These are phyloP conservation scores for Boletus rex-veris DNA, from an alignment of 768 basidiomycete species.

Conservation along the genomic window DNA sequence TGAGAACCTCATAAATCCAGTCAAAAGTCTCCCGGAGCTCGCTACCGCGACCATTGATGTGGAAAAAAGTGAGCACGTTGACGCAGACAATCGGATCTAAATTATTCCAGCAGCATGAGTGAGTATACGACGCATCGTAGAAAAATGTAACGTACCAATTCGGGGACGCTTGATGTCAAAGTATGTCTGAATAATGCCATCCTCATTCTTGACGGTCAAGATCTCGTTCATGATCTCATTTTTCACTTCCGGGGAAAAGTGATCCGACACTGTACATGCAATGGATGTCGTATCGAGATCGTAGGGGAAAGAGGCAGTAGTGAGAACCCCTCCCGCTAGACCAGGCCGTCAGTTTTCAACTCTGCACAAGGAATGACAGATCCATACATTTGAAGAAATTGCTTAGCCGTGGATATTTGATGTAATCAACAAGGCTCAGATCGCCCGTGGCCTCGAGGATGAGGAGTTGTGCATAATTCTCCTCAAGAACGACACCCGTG, in stretches of 20 bases:
- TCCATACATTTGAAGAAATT: constrained; percentile 21
- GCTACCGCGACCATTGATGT: constrained; percentile 16
- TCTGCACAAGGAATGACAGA: not conserved
- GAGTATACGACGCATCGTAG: not conserved
- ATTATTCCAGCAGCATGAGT: not conserved
- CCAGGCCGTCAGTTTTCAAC: not conserved
- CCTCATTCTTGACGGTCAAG: constrained; percentile 12
- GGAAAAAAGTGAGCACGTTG: constrained; percentile 21
- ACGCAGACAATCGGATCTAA: constrained; percentile 19
- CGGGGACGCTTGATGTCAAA: constrained; percentile 21
- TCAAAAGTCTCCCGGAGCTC: constrained; percentile 21
- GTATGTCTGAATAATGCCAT: constrained; percentile 20
- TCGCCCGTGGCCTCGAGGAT: constrained; percentile 18
- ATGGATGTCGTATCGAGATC: constrained; percentile 22
- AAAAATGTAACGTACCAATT: constrained; percentile 17
- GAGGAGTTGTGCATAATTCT: constrained; percentile 20
- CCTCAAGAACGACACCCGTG: constrained; percentile 14
- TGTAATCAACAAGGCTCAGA: constrained; percentile 18
- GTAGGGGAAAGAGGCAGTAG: constrained; percentile 10
- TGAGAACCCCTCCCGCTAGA: constrained; percentile 8
- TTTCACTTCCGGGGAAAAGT: constrained; percentile 11
- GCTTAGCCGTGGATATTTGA: constrained; percentile 15
- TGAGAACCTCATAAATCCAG: constrained; percentile 19
- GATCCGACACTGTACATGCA: constrained; percentile 16
- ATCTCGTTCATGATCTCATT: constrained; percentile 24